Evolutionary conservation across 148 eudicot genomes (phyloP), one percentile per base, ranked within the genome.

Genomic region (Tetragonia tetragonoides): DNA sequence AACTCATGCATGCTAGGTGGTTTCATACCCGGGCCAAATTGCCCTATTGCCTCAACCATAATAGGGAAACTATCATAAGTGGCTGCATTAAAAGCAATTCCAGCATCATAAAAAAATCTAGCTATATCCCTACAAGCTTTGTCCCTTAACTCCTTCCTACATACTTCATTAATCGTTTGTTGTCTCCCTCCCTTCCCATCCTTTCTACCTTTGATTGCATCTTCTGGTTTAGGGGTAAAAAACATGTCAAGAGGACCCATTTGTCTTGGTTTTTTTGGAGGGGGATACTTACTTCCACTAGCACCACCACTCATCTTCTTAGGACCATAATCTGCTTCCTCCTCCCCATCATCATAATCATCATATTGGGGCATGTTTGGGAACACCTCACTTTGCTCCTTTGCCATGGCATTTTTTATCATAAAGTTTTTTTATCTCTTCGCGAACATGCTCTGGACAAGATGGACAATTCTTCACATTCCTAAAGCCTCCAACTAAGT

Each of bases 11-110:
- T 24, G 14, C 15, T 46, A 63, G 81, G 81, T 49, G 77, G 71
- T 53, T 79, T 79, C 72, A 72, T 23, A 5, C 8, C 6, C 4
- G 44, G 75, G 14, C 81, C 75, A 70, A 21, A 78, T 70, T 61
- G 46, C 28, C 61, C 75, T 15, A 78, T 34, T 21, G 67, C 8
- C 18, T 79, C 77, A 39, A 15, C 10, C 41, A 18, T 44, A 7
- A 62, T 2, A 24, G 5, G 7, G 28, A 78, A 78, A 49, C 67
- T 77, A 39, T 42, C 59, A 62, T 44, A 51, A 11, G 34, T 63
- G 10, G 59, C 37, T 2, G 44, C 53, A 65, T 65, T 73, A n/a
- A 79, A 72, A 3, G 71, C 61, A 21, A 71, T 78, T 20, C 70
- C 62, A 0, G 11, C 72, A 46, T 79, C 77, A 65, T 79, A 73